Conservation (phyloP, 768 basidiomycete species). For the Lentinula aciculospora region DNA sequence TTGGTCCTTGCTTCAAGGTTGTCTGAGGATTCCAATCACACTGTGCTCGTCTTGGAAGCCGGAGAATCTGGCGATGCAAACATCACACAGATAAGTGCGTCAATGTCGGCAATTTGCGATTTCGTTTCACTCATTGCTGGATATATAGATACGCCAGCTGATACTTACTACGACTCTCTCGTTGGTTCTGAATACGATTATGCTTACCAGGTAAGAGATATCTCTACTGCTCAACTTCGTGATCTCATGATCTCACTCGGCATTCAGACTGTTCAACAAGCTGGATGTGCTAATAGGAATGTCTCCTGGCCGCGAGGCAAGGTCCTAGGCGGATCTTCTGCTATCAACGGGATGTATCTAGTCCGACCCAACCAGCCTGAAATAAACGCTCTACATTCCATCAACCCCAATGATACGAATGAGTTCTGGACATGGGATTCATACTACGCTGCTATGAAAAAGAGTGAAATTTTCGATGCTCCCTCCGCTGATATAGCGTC, state of each 20-base stretch:
- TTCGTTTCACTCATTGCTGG: neutral
- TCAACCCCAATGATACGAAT: constrained; percentile 24
- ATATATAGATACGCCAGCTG: constrained; percentile 38
- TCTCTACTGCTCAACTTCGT: neutral
- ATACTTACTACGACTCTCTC: constrained; percentile 50
- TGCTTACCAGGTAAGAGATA: constrained; percentile 28
- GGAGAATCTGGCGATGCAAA: constrained; percentile 5
- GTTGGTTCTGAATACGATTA: constrained; percentile 47
- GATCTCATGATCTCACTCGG: neutral
- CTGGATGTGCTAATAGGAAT: constrained; percentile 32
- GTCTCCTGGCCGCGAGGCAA: constrained; percentile 61
- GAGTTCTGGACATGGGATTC: constrained; percentile 38
- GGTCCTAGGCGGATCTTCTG: constrained; percentile 63
- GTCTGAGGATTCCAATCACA: constrained; percentile 1
- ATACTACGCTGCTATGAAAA: constrained; percentile 34
- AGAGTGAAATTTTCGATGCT: constrained; percentile 48
- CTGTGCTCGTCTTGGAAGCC: constrained; percentile 3
- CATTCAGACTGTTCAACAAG: constrained; percentile 35
- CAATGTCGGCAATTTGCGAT: neutral
- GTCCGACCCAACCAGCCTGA: constrained; percentile 47
- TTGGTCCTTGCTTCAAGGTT: constrained; percentile 1
- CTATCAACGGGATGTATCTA: constrained; percentile 67
- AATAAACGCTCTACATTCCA: constrained; percentile 33
- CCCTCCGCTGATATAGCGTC: constrained; percentile 33
- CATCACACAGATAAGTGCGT: constrained; percentile 4